Percentiles rank a stretch among this genome's conserved stretches.
Evolutionary conservation across 257 asterid genomes (phyloP).

Genomic region (Eucommia ulmoides): DNA sequence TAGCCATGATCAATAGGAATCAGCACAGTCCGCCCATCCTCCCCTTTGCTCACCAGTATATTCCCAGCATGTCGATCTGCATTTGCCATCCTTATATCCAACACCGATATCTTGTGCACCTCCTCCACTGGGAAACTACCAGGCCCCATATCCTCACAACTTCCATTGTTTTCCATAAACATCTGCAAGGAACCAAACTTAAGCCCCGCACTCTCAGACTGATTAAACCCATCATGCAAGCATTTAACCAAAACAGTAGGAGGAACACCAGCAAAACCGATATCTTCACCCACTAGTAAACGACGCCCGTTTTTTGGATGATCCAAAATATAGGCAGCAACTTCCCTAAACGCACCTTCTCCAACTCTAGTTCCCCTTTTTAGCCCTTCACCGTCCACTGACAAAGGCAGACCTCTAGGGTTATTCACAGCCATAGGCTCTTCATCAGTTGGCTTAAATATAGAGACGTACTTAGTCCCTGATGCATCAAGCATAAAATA

Average conservation of each 20-base stretch:
- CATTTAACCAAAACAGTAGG: slow-evolving; percentile 60
- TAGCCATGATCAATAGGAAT: slow-evolving; percentile 94
- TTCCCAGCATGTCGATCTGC: slow-evolving; percentile 93
- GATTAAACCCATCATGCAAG: slow-evolving; percentile 66
- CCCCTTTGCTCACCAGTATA: slow-evolving; percentile 55
- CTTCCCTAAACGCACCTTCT: slow-evolving; percentile 82
- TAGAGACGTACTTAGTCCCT: slow-evolving; percentile 50
- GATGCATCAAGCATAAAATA: slow-evolving; percentile 65
- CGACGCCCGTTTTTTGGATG: slow-evolving; percentile 78
- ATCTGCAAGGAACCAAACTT: slow-evolving; percentile 78
- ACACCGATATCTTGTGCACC: slow-evolving; percentile 77
- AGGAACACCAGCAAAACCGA: slow-evolving; percentile 79
- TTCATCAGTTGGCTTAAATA: slow-evolving; percentile 84
- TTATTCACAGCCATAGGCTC: slow-evolving; percentile 89
- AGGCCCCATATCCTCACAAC: slow-evolving; percentile 92
- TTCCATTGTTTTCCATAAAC: slow-evolving; percentile 67
- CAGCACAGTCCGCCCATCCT: slow-evolving; percentile 50
- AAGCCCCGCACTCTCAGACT: slow-evolving; percentile 35
- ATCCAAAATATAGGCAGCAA: slow-evolving; percentile 77
- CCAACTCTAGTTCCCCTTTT: slow-evolving; percentile 93
- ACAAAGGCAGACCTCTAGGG: slow-evolving; percentile 80
- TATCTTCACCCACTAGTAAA: slow-evolving; percentile 36
- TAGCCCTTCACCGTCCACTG: slow-evolving; percentile 77
- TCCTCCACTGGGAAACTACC: slow-evolving; percentile 64
- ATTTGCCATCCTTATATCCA: slow-evolving; percentile 87